Conservation (phyloP, 176 grass and related monocot species). For the Musa itinerans region DNA sequence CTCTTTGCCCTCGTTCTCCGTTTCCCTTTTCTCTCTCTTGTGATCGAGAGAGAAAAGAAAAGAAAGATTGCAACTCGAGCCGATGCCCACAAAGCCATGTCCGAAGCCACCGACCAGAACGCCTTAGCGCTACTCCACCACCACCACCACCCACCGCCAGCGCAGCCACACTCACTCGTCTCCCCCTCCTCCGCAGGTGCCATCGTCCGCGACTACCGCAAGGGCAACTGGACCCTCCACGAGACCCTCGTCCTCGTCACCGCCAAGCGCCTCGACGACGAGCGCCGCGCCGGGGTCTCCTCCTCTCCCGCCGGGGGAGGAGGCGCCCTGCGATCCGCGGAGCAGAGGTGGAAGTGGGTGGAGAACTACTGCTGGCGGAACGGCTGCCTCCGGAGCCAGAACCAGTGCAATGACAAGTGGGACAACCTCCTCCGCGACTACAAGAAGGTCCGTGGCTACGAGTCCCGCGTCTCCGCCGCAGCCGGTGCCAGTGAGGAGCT, state of each 20-base stretch:
- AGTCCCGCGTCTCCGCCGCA: slow-evolving; percentile 26
- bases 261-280: slow-evolving; percentile 86
- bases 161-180: slow-evolving; percentile 25
- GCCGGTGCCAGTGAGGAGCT: background rate
- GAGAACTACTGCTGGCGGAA: slow-evolving; percentile 99
- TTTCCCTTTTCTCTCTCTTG: slow-evolving; percentile 12
- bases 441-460: slow-evolving; percentile 95
- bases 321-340: slow-evolving; percentile 39
- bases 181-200: slow-evolving; percentile 35
- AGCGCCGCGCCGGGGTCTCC: slow-evolving; percentile 40
- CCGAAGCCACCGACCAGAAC: slow-evolving; percentile 23
- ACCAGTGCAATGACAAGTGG: slow-evolving; percentile 99
- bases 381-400: slow-evolving; percentile 91
- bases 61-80: background rate
- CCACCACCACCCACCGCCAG: background rate
- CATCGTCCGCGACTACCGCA: slow-evolving; percentile 73
- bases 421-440: slow-evolving; percentile 99
- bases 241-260: slow-evolving; percentile 95
- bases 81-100: background rate
- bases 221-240: slow-evolving; percentile 98
- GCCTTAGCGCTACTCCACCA: slow-evolving; percentile 4
- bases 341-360: slow-evolving; percentile 99
- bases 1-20: background rate
- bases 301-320: background rate
- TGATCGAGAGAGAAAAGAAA: background rate